Evolutionary conservation across 2,329 filamentous ascomycete species (phyloP).

Genomic region (Diaporthe caulivora): DNA sequence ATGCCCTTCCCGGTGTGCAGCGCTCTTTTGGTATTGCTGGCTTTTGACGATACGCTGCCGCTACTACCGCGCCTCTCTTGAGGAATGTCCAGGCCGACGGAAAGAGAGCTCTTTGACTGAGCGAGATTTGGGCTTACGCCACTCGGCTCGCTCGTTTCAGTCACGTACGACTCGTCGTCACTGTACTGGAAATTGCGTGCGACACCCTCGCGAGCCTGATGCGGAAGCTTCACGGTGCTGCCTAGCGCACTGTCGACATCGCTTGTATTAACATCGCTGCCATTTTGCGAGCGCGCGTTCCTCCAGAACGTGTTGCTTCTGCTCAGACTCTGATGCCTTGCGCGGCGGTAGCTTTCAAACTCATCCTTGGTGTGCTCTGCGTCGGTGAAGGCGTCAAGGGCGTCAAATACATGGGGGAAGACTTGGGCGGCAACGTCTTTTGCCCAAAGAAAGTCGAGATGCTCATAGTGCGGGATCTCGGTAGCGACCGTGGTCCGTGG

Average conservation of each 20-base stretch:
- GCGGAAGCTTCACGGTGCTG: conserved; percentile 32
- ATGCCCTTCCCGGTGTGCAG: conserved; percentile 55
- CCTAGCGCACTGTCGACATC: conserved; percentile 47
- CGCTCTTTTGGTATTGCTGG: conserved; percentile 54
- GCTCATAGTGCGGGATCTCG: conserved; percentile 92
- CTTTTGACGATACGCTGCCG: conserved; percentile 27
- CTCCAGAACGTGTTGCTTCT: conserved; percentile 48
- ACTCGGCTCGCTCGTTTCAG: conserved; percentile 36
- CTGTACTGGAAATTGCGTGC: conserved; percentile 32
- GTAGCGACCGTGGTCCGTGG: conserved; percentile 87
- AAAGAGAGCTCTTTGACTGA: conserved; percentile 8
- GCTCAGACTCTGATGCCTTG: conserved; percentile 62
- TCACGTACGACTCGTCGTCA: conserved; percentile 36
- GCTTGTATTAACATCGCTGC: conserved; percentile 45
- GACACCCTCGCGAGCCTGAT: conserved; percentile 38
- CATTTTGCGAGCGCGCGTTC: conserved; percentile 42
- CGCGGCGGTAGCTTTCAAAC: conserved; percentile 68
- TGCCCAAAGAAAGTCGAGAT: conserved; percentile 97
- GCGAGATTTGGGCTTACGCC: not conserved
- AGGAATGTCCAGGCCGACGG: conserved; percentile 15
- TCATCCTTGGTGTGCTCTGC: conserved; percentile 71
- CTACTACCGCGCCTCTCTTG: conserved; percentile 23
- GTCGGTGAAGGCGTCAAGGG: conserved; percentile 78
- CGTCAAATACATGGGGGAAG: conserved; percentile 92
- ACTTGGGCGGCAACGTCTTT: conserved; percentile 85